Base-by-base conservation (phyloP, 805 yeast species). In the Metschnikowia gruessii region DNA sequence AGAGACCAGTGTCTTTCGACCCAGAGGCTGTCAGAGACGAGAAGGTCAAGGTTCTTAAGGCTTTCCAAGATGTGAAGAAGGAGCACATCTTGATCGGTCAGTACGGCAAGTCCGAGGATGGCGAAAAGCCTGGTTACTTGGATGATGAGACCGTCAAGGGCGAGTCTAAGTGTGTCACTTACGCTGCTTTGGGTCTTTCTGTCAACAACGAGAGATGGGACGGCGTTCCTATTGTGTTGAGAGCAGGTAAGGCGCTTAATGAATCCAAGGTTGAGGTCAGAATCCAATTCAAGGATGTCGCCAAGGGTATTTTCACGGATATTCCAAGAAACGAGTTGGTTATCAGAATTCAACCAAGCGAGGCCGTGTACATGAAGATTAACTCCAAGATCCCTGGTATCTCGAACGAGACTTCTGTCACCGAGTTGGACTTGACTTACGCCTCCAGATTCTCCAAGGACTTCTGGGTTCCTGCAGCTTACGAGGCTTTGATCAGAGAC, bases 241-340 rank as follows among this genome's bases (percentile, higher is more conserved):
- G 96, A 72, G 99, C 98, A 13, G 99, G 99, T 62, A 94, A 94
- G 72, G 97, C 98, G n/a, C 74, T 94, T 50, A 89, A 92, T 66
- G 91, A 85, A 61, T 86, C 92, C 49, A 90, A 90, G 76, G 99
- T 94, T 41, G 99, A 94, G 74, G 85, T 94, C 53, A 81, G 98
- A 67, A 74, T 94, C 51, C 98, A 94, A 75, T 92, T 86, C 73
- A 88, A 84, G 70, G 85, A 85, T 37, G 95, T 86, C 40, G 85
- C 91, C 16, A 76, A 79, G 53, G 96, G 96, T 33, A 83, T 89
- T 60, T 90, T 88, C 72, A 76, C 77, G 53, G 80, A 82, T 48
- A 83, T 92, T 55, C 86, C 88, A 55, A 81, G 95, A 69, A 91
- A 94, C 69, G 99, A 94, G 72, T 77, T 94, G 61, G 97, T 92